Evolutionary conservation across 2,329 filamentous ascomycete species (phyloP).

Genomic region (Clonostachys chloroleuca): DNA sequence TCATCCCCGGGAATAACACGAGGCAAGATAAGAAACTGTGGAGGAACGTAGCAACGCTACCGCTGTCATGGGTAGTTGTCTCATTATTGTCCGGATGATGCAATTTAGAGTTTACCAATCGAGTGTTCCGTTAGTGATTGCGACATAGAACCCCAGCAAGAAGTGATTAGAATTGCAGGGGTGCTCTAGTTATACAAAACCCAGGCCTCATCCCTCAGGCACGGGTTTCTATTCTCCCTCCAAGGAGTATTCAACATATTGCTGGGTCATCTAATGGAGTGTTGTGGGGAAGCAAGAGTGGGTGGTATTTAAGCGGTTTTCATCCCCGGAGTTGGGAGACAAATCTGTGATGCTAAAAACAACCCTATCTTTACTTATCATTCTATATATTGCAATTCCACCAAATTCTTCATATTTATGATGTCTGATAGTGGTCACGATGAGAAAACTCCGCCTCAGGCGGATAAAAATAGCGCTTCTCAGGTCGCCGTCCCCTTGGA

Average conservation of each 20-base stretch:
- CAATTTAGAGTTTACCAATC: no score
- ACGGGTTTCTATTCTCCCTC: not conserved
- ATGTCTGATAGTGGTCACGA: not conserved
- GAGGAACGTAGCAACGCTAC: not conserved
- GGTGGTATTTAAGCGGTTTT: no score
- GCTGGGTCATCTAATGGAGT: not conserved
- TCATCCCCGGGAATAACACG: no score
- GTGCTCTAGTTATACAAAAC: not conserved
- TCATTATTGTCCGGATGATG: no score
- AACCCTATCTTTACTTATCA: no score
- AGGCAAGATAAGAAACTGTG: constrained; percentile 21
- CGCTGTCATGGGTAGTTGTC: no score
- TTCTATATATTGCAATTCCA: no score
- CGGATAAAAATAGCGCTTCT: not conserved
- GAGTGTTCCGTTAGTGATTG: not conserved
- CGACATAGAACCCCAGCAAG: not conserved
- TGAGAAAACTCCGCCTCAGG: not conserved
- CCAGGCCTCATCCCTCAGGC: constrained; percentile 2
- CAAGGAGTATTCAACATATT: no score
- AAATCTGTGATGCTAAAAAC: no score
- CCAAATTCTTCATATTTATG: not conserved
- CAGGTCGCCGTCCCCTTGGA: not conserved
- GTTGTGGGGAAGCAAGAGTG: not conserved
- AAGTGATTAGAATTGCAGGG: not conserved
- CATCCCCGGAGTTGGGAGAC: no score